Evolutionary conservation across 495 filamentous ascomycete genomes (phyloP).

Genomic region (Aspergillus sclerotioniger): DNA sequence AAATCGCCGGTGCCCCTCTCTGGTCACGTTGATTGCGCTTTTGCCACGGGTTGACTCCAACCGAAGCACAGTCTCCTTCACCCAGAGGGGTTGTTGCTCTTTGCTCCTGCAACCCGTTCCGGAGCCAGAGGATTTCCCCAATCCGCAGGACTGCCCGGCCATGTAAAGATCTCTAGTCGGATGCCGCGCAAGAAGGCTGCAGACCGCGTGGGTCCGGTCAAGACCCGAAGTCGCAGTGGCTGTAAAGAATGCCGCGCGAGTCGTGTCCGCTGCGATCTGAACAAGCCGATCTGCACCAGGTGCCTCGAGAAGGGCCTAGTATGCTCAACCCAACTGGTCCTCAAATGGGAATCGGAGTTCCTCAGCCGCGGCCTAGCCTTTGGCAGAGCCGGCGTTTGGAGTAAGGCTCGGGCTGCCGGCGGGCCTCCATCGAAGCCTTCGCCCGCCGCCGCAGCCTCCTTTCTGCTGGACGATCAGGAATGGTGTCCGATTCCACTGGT

Average conservation of each 20-base stretch:
- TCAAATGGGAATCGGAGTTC: slow-evolving; percentile 51
- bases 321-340: slow-evolving; percentile 38
- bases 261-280: slow-evolving; percentile 44
- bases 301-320: slow-evolving; percentile 37
- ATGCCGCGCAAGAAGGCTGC: slow-evolving; percentile 48
- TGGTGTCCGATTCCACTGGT: slow-evolving; percentile 34
- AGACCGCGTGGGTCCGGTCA: slow-evolving; percentile 43
- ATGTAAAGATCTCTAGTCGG: slow-evolving; percentile 29
- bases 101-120: no score
- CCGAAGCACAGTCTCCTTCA: no score
- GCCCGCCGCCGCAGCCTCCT: slow-evolving; percentile 13
- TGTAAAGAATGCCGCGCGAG: slow-evolving; percentile 45
- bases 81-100: no score
- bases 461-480: slow-evolving; percentile 23
- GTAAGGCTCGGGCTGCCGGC: slow-evolving; percentile 26
- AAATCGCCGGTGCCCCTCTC: no score
- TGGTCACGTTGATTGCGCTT: not conserved
- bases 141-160: slow-evolving; percentile 7
- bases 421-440: slow-evolving; percentile 12
- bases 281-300: slow-evolving; percentile 42
- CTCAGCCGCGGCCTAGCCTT: slow-evolving; percentile 43
- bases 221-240: slow-evolving; percentile 45
- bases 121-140: slow-evolving; percentile 1
- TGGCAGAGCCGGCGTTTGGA: slow-evolving; percentile 45
- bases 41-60: no score